A percentile compares a stretch with the other conserved stretches of the same genome.
Evolutionary conservation across 192 early-diverging fungal species (phyloP).

Genomic region (Entomortierella parvispora): DNA sequence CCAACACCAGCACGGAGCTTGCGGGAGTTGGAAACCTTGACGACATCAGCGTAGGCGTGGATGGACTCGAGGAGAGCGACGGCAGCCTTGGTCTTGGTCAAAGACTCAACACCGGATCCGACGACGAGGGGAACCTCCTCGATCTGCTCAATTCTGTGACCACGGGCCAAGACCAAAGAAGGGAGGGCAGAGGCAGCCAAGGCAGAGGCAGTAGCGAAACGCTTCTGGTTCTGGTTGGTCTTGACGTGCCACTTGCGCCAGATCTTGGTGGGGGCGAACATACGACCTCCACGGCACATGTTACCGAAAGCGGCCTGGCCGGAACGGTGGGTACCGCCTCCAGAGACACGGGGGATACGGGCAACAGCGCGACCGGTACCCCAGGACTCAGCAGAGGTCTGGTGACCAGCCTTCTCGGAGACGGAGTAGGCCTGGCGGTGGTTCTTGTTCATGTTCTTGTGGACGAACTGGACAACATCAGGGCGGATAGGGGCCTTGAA

Average conservation of each 20-base stretch:
- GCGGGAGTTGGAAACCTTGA: conserved; percentile 94
- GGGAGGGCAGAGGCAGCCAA: conserved; percentile 94
- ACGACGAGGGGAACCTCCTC: conserved; percentile 96
- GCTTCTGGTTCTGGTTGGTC: conserved; percentile 98
- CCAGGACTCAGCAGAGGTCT: conserved; percentile 98
- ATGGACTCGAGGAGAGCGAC: conserved; percentile 89
- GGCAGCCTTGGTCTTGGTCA: conserved; percentile 94
- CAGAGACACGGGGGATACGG: conserved; percentile 98
- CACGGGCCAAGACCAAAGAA: conserved; percentile 93
- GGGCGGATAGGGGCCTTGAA: conserved; percentile 98
- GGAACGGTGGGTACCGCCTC: conserved; percentile 95
- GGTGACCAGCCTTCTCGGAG: conserved; percentile 96
- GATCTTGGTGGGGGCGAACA: conserved; percentile 99
- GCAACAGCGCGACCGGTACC: conserved; percentile 98
- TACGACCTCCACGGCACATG: conserved; percentile 99
- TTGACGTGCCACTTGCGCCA: conserved; percentile 99
- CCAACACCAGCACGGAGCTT: conserved; percentile 97
- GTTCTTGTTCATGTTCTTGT: conserved; percentile 99
- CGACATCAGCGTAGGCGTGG: conserved; percentile 94
- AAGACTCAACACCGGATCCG: conserved; percentile 78
- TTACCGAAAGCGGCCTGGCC: conserved; percentile 99
- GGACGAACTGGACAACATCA: conserved; percentile 94
- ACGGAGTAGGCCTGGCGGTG: conserved; percentile 97
- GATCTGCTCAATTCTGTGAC: conserved; percentile 94
- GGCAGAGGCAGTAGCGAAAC: conserved; percentile 96